Conservation (phyloP, 139 green algal species). For the Asterochloris sp. region DNA sequence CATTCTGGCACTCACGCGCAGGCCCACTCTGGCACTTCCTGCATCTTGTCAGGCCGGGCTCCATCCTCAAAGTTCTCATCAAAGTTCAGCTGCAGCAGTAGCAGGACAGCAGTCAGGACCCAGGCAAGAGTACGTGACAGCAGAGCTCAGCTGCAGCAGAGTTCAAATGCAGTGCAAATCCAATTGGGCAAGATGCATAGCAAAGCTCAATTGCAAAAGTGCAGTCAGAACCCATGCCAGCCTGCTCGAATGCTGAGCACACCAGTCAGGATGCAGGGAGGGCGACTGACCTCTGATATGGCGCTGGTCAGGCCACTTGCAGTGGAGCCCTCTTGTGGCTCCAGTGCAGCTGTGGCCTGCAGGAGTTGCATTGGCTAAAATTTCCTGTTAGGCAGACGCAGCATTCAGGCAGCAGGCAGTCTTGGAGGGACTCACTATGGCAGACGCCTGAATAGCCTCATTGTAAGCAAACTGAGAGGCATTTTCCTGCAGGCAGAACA, state of each 20-base stretch:
- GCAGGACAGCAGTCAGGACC: not conserved
- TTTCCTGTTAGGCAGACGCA: not conserved
- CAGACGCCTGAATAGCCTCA: slow-evolving; percentile 15
- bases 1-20: slow-evolving; percentile 7
- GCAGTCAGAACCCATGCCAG: not conserved
- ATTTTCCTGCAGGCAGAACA: slow-evolving; percentile 7
- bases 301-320: slow-evolving; percentile 6
- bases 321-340: not conserved
- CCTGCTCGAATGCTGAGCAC: not conserved
- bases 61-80: slow-evolving; percentile 33
- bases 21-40: slow-evolving; percentile 19
- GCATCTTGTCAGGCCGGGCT: too few species aligned
- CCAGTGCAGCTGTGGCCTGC: slow-evolving; percentile 21
- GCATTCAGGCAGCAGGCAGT: not conserved
- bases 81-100: slow-evolving; percentile 52
- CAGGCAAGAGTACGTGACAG: not conserved
- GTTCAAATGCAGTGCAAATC: too few species aligned
- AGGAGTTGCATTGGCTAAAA: not conserved
- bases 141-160: not conserved
- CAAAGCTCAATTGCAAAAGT: not conserved
- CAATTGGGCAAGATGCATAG: not conserved
- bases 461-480: not conserved
- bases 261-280: not conserved
- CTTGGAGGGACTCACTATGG: not conserved
- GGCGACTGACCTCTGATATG: slow-evolving; percentile 9